A percentile compares a stretch with the other conserved stretches of the same genome.
Conservation (phyloP, 805 yeast species). For the Kodamaea laetipori region DNA sequence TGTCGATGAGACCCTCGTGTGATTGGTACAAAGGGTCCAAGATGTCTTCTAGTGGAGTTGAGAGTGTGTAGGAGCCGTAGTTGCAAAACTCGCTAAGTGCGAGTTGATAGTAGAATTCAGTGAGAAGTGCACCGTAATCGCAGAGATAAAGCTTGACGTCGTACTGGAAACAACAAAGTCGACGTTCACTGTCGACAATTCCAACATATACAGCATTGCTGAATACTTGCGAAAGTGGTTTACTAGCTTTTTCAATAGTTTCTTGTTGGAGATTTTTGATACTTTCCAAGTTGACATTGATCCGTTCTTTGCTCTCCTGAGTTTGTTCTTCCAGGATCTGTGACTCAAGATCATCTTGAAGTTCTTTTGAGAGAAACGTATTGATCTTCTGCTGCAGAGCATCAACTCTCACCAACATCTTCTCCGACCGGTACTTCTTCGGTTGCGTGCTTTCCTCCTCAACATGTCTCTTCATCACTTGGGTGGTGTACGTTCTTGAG, state of each 20-base stretch:
- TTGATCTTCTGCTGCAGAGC: slow-evolving; percentile 52
- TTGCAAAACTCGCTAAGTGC: slow-evolving; percentile 78
- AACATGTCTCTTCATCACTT: slow-evolving; percentile 10
- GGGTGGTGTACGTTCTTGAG: slow-evolving; percentile 68
- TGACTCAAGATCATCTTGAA: too few species aligned
- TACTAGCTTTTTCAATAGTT: slow-evolving; percentile 48
- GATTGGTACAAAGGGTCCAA: slow-evolving; percentile 39
- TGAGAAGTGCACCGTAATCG: slow-evolving; percentile 72
- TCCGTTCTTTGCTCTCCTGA: slow-evolving; percentile 1
- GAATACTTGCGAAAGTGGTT: slow-evolving; percentile 65
- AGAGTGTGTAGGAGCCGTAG: slow-evolving; percentile 55
- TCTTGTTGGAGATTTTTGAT: slow-evolving; percentile 55
- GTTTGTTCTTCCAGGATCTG: neutral
- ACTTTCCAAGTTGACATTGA: slow-evolving; percentile 56
- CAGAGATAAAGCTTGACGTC: slow-evolving; percentile 76
- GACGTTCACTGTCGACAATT: slow-evolving; percentile 65
- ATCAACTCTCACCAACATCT: slow-evolving; percentile 72
- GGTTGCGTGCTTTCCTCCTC: slow-evolving; percentile 9
- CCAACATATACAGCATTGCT: slow-evolving; percentile 78
- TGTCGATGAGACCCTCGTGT: slow-evolving; percentile 14
- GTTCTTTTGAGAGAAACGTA: slow-evolving; percentile 18
- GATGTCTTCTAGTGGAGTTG: slow-evolving; percentile 30
- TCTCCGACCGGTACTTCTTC: slow-evolving; percentile 53
- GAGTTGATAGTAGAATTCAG: slow-evolving; percentile 78
- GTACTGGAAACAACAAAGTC: slow-evolving; percentile 82